phyloP scores from a whole-genome alignment of 176 grass and related monocot species.

The Aegilops tauschii region DNA sequence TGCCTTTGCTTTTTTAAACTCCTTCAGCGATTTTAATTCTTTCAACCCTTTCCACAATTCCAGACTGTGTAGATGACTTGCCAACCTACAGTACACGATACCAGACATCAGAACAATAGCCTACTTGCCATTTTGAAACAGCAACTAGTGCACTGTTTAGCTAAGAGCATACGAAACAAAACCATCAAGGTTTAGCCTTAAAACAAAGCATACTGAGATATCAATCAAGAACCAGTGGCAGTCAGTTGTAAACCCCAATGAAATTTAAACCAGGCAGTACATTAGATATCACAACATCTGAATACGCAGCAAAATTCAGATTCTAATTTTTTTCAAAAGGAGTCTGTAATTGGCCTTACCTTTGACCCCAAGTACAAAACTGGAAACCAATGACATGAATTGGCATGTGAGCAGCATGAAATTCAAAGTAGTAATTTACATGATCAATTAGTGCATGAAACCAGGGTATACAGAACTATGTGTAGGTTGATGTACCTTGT shows the following conservation, averaged over 20 bases:
- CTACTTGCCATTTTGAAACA: background rate
- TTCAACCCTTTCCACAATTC: conserved; percentile 31
- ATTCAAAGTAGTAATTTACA: too few species aligned
- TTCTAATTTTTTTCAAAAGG: background rate
- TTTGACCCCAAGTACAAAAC: background rate
- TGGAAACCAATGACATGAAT: background rate
- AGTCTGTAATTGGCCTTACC: background rate
- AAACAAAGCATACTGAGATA: background rate
- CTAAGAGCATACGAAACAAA: background rate
- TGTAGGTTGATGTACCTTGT: conserved; percentile 41
- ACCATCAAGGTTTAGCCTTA: background rate
- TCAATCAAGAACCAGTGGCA: background rate
- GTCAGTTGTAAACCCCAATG: background rate
- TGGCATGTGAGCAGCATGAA: background rate
- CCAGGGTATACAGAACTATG: background rate
- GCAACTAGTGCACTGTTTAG: background rate
- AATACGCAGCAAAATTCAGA: background rate
- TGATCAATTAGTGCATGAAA: background rate
- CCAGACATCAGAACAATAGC: background rate
- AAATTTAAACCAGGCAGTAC: background rate
- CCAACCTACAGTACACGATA: conserved; percentile 20
- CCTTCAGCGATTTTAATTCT: conserved; percentile 34
- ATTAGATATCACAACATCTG: background rate
- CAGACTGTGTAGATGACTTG: conserved; percentile 40
- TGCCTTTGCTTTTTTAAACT: conserved; percentile 27